These are phyloP conservation scores for Hydrangea macrophylla DNA, from an alignment of 148 eudicot species.

Conservation along the genomic window DNA sequence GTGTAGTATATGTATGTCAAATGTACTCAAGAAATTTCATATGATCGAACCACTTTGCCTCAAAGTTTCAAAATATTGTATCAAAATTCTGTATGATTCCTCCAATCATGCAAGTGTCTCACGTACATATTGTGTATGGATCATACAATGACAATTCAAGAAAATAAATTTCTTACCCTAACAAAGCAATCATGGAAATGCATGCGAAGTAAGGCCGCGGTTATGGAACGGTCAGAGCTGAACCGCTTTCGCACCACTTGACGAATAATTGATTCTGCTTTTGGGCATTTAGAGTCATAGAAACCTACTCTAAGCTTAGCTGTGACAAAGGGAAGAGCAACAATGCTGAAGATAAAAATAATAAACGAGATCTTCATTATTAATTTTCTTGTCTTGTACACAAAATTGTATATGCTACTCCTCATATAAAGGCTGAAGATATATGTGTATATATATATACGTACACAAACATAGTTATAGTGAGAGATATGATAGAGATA, in stretches of 20 bases:
- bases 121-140: too few species aligned
- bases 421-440: neutral
- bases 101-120: too few species aligned
- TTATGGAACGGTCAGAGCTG: neutral
- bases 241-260: constrained; percentile 20
- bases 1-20: too few species aligned
- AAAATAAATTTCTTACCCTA: constrained; percentile 15
- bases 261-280: constrained; percentile 25
- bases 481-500: neutral
- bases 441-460: too few species aligned
- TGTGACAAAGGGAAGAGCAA: constrained; percentile 9
- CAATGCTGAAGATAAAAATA: neutral
- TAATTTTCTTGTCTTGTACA: neutral
- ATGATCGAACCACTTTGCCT: too few species aligned
- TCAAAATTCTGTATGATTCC: too few species aligned
- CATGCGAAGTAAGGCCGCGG: constrained; percentile 32
- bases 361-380: constrained; percentile 5
- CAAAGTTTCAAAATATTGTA: too few species aligned
- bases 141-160: too few species aligned
- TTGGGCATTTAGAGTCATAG: constrained; percentile 21
- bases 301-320: constrained; percentile 24
- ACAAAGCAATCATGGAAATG: constrained; percentile 38
- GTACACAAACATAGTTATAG: too few species aligned
- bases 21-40: too few species aligned
- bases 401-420: too few species aligned